Base-by-base conservation (phyloP, 495 filamentous ascomycete species). In the Hypoxylon cercidicola region DNA sequence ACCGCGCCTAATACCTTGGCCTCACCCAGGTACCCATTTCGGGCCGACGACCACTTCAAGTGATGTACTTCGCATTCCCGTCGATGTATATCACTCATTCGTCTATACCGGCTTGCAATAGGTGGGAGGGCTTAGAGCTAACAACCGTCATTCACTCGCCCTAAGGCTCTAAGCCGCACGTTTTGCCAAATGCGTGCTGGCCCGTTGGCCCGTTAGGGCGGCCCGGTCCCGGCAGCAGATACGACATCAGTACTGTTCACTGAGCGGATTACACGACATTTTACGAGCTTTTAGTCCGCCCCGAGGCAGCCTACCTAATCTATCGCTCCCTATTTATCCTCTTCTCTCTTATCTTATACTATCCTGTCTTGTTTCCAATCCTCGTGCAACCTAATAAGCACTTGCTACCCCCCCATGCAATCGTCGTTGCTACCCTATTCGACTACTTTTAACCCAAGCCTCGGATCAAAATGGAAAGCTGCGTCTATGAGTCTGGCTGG, bases 191-290 rank as follows among this genome's bases (percentile, higher is more conserved):
- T 68, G 65, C 46, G 65, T 55, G 65, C 64, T 68, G 65, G 65
- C 65, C 60, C 60, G 65, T 68, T 68, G 65, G 65, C 65, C 65
- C 65, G 65, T 64, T 68, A 13, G 59, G 15, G 60, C 65, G 65
- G 65, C 60, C 65, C 65, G 65, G 59, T 64, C 55, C 65, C 65
- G 65, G 49, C 40, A 68, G 49, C 40, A 68, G 51, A 68, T 68
- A 68, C 65, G 60, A 68, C 65, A 60, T 60, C 60, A 32, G 49
- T 60, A 45, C 20, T 59, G 39, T 44, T 35, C 13, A 44, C 46
- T 56, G 13, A 68, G 37, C 50, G 55, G 64, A 63, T 64, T 60
- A 68, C 65, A 68, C 65, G 40, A 46, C 65, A 53, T 60, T 56
- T 68, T 68, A 64, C 55, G 60, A 64, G 60, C 44, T 64, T 64